Evolutionary conservation across 2,329 filamentous ascomycete genomes (phyloP), one percentile per base, ranked within the genome.

Genomic region (Aureobasidium musti): DNA sequence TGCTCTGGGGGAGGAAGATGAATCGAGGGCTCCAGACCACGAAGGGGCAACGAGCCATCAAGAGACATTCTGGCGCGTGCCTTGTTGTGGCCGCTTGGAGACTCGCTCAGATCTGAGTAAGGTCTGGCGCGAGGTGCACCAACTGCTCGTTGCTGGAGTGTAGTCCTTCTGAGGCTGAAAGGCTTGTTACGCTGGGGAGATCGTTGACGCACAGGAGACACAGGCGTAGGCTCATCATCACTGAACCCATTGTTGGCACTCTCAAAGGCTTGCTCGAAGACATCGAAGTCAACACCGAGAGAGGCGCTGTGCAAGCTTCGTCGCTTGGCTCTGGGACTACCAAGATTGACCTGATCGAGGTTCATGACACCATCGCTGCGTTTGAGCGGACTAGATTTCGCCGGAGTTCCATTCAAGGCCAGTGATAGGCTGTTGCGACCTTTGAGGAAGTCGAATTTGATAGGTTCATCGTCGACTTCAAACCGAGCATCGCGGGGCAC

Each of bases 331-430:
- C 94, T 91, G 0, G 95, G 94, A 74, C 91, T 97, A 71, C 91
- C 91, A 66, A 90, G 83, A 72, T 85, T 89, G 33, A 87, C 83
- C 70, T 91, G 89, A 73, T 96, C 93, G 57, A 96, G 80, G 73
- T 91, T 92, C 90, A 96, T 94, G 61, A 89, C 89, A 50, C 91
- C 89, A 80, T 98, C 94, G 74, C 90, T 94, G 72, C 95, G 88
- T 83, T 98, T 97, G 72, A 98, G 81, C 5, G 94, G 93, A 75
- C 94, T 97, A 6, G 89, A 88, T 68, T 87, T 87, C 23, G 85
- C 81, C 21, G 85, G 81, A 57, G 82, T 79, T 54, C 82, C 78
- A 71, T 79, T 78, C 73, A 82, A 78, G 57, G 75, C 68, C 67
- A 76, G 71, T 76, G 80, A 75, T 2, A 77, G 68, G 47, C 65